phyloP scores from a whole-genome alignment of 352 stramenopile species.

The Peronospora belbahrii region DNA sequence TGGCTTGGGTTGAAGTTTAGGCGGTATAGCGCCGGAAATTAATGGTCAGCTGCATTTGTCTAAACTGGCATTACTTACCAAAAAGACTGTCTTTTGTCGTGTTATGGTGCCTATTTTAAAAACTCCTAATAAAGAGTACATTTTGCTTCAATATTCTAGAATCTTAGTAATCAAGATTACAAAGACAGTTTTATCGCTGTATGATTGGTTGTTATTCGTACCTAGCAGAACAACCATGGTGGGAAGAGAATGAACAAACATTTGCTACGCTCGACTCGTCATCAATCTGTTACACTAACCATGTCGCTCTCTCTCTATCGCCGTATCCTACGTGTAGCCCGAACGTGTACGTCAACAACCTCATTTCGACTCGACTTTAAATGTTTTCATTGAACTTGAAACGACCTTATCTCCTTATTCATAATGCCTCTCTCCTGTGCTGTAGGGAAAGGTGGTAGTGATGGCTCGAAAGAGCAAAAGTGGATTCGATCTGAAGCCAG shows the following conservation, averaged over 20 bases:
- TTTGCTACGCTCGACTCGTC: constrained; percentile 8
- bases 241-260: too few relatives aligned
- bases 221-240: too few relatives aligned
- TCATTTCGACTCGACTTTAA: background rate
- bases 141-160: too few relatives aligned
- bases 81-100: too few relatives aligned
- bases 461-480: constrained; percentile 38
- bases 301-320: constrained; percentile 62
- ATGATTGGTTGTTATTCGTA: background rate
- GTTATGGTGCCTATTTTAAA: too few relatives aligned
- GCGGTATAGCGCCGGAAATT: background rate
- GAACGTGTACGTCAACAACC: constrained; percentile 46
- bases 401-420: background rate
- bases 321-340: constrained; percentile 59
- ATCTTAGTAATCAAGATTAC: too few relatives aligned
- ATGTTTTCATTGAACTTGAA: background rate
- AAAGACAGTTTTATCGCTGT: too few relatives aligned
- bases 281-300: constrained; percentile 2
- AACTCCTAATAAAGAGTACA: too few relatives aligned
- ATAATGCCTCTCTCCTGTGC: constrained; percentile 2
- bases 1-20: too few relatives aligned
- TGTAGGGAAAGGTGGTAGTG: constrained; percentile 69
- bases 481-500: constrained; percentile 68
- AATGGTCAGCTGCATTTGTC: too few relatives aligned
- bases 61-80: too few relatives aligned